Percentiles rank a stretch among this genome's conserved stretches.
Conservation (phyloP, 2,329 filamentous ascomycete genomes). For the Thielaviopsis punctulata region DNA sequence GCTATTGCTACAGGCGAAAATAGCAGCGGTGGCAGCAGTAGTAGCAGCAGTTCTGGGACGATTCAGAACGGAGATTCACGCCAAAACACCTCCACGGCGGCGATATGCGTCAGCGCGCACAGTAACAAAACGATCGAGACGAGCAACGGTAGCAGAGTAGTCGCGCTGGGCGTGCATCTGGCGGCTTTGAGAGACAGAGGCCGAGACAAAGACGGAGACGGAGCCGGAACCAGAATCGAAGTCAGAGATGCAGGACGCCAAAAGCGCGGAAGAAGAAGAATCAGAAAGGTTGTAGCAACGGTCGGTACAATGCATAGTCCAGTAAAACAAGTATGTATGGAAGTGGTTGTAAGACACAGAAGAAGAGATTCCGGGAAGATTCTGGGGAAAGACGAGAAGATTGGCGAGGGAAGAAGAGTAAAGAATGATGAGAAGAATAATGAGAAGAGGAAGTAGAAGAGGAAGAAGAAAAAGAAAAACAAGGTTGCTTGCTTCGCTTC, state of each 20-base stretch:
- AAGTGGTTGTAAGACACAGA: not conserved
- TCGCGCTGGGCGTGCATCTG: constrained; percentile 5
- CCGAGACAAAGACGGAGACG: too few relatives aligned
- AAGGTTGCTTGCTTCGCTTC: too few relatives aligned
- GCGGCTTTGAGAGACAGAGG: constrained; percentile 1
- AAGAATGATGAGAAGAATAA: too few relatives aligned
- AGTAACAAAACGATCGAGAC: constrained; percentile 5
- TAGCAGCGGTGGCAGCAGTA: too few relatives aligned
- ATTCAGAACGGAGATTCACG: constrained; percentile 7
- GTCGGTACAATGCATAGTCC: constrained; percentile 11
- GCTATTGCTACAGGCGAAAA: not conserved
- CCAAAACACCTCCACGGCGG: constrained; percentile 10
- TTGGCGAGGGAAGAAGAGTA: too few relatives aligned
- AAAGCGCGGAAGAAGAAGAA: not conserved
- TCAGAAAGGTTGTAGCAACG: not conserved
- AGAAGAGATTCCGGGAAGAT: not conserved
- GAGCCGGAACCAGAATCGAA: constrained; percentile 2
- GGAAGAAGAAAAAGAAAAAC: too few relatives aligned
- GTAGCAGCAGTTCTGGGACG: not conserved
- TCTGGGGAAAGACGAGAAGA: not conserved
- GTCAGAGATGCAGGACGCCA: not conserved
- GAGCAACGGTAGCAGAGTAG: not conserved
- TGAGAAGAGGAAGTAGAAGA: too few relatives aligned
- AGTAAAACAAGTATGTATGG: not conserved
- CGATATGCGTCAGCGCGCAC: constrained; percentile 12